Evolutionary conservation across 177 flowering plant species (phyloP).

Genomic region (Vitis hybrid): DNA sequence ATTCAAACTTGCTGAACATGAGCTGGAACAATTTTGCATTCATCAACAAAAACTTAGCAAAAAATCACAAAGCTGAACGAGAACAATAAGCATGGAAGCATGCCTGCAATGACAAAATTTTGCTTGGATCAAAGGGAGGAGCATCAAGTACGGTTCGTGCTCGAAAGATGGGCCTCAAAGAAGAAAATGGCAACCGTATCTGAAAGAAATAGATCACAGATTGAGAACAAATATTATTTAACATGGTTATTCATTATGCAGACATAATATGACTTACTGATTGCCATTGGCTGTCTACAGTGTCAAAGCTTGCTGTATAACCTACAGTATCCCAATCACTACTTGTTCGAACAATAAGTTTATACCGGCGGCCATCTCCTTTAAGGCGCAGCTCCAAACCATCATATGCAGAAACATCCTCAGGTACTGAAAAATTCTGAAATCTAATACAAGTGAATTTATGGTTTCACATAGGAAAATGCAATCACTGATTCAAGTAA

Average conservation of each 20-base stretch:
- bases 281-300: slow-evolving; percentile 80
- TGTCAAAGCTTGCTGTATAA: slow-evolving; percentile 84
- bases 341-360: slow-evolving; percentile 85
- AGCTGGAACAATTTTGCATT: slow-evolving; percentile 51
- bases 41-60: background rate
- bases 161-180: slow-evolving; percentile 87
- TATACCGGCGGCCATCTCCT: slow-evolving; percentile 92
- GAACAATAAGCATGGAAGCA: slow-evolving; percentile 12
- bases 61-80: background rate
- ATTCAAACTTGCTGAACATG: slow-evolving; percentile 96
- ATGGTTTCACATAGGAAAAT: background rate
- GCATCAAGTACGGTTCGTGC: slow-evolving; percentile 77
- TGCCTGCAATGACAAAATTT: slow-evolving; percentile 79
- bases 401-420: slow-evolving; percentile 93
- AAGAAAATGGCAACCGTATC: slow-evolving; percentile 77
- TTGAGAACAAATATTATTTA: slow-evolving; percentile 1
- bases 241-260: background rate
- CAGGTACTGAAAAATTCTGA: slow-evolving; percentile 83
- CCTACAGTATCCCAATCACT: slow-evolving; percentile 95
- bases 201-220: slow-evolving; percentile 21
- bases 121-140: slow-evolving; percentile 75
- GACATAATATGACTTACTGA: slow-evolving; percentile 50
- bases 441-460: slow-evolving; percentile 8
- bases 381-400: slow-evolving; percentile 82
- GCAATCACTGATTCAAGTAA: background rate